Evolutionary conservation across 78 protist genomes (phyloP), one percentile per base, ranked within the genome.

Genomic region (Dictyostelium firmibasis): DNA sequence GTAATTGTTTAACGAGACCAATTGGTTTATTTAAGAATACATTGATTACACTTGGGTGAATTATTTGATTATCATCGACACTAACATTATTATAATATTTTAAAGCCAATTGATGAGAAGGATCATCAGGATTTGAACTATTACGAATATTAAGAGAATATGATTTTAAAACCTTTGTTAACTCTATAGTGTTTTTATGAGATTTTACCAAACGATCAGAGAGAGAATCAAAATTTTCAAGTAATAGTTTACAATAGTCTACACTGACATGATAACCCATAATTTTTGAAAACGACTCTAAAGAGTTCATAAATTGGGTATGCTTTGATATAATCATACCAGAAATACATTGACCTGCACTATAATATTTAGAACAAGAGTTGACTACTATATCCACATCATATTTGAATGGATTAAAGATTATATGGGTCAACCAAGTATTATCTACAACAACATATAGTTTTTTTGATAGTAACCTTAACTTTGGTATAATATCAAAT

Each of bases 201-300:
- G 82, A 35, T 8, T 41, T 44, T 8, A 75, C 7, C 3, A 75
- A 23, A 18, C 82, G 38, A 36, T 75, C 60, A 3, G 38, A 3
- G 1, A 75, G 13, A 3, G 82, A 27, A 36, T 36, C 82, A 23
- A 36, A 75, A 20, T 36, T 75, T 27, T 16, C 47, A 13, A 75
- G 20, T 75, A 75, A 8, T 20, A 75, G 18, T 23, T 75, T 75
- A 38, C 82, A 75, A 75, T 75, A 75, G 38, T 75, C 82, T 8
- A 75, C 82, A 75, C 82, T 75, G 27, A 75, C 20, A 75, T 75
- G 82, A 75, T 75, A 8, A 23, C 82, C 82, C 82, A 75, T 75
- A 5, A 75, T 36, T 29, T 38, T 75, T 75, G 82, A 75, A 13
- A 75, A 23, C 5, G 29, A 6, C 8, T 75, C 82, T 3, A 75